These are phyloP conservation scores for Globisporangium polare DNA, from an alignment of 352 stramenopile species.

Conservation along the genomic window DNA sequence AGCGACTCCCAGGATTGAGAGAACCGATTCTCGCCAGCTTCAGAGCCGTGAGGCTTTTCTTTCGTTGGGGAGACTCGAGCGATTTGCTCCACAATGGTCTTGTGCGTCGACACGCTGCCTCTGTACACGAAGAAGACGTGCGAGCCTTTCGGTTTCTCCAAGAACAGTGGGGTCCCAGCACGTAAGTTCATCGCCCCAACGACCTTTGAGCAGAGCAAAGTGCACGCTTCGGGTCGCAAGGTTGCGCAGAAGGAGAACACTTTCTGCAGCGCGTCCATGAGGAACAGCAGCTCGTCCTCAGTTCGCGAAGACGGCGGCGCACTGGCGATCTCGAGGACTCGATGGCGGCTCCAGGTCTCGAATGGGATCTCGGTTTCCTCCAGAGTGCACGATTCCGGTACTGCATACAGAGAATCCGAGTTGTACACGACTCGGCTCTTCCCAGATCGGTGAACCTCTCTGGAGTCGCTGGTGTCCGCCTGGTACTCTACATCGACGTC, in stretches of 20 bases:
- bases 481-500: background rate
- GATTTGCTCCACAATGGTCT: slow-evolving; percentile 20
- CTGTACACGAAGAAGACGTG: slow-evolving; percentile 28
- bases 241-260: slow-evolving; percentile 36
- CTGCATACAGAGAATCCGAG: slow-evolving; percentile 15
- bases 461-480: background rate
- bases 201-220: slow-evolving; percentile 29
- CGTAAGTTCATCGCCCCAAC: slow-evolving; percentile 21
- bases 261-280: slow-evolving; percentile 43
- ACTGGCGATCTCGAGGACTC: slow-evolving; percentile 24
- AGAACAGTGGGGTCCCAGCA: slow-evolving; percentile 25
- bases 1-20: slow-evolving; percentile 8
- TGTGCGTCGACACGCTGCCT: slow-evolving; percentile 21
- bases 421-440: slow-evolving; percentile 12
- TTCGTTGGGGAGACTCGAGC: background rate
- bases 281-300: slow-evolving; percentile 31
- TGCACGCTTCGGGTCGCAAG: slow-evolving; percentile 32
- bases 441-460: background rate
- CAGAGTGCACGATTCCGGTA: background rate
- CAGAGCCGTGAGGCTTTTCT: background rate
- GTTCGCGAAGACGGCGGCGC: slow-evolving; percentile 18
- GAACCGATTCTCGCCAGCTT: background rate
- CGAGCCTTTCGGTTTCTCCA: slow-evolving; percentile 18
- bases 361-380: slow-evolving; percentile 11
- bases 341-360: slow-evolving; percentile 18